Conservation (phyloP, 1,139 yeast species). For the Yamadazyma mexicana region DNA sequence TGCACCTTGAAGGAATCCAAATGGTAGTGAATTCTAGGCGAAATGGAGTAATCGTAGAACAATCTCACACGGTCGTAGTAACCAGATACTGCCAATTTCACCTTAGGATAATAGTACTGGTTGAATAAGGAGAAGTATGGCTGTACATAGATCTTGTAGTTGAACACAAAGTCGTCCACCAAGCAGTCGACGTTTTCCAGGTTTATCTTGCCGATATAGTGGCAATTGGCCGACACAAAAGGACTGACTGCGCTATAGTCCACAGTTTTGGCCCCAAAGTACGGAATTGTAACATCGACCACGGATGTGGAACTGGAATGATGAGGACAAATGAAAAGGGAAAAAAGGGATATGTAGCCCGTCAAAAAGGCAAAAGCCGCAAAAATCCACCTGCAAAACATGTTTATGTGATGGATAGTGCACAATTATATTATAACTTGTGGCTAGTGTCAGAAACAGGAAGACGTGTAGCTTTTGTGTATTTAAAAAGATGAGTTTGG, state of each 20-base stretch:
- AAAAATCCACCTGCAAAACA: background rate
- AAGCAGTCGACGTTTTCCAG: constrained; percentile 12
- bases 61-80: constrained; percentile 1
- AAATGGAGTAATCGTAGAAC: background rate
- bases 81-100: constrained; percentile 7
- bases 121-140: constrained; percentile 11
- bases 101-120: constrained; percentile 13
- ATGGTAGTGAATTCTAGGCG: background rate
- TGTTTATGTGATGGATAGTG: no score
- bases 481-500: background rate
- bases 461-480: background rate
- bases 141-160: constrained; percentile 15
- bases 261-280: background rate
- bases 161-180: constrained; percentile 13
- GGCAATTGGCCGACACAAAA: constrained; percentile 11
- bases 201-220: constrained; percentile 11
- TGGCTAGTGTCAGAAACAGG: background rate
- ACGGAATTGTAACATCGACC: constrained; percentile 1
- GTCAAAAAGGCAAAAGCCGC: background rate
- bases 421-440: no score
- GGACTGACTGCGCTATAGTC: constrained; percentile 8
- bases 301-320: background rate
- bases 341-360: constrained; percentile 6
- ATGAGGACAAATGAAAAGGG: constrained; percentile 10
- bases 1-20: background rate